phyloP scores from a whole-genome alignment of 768 basidiomycete species.

The Lactifluus subvellereus region DNA sequence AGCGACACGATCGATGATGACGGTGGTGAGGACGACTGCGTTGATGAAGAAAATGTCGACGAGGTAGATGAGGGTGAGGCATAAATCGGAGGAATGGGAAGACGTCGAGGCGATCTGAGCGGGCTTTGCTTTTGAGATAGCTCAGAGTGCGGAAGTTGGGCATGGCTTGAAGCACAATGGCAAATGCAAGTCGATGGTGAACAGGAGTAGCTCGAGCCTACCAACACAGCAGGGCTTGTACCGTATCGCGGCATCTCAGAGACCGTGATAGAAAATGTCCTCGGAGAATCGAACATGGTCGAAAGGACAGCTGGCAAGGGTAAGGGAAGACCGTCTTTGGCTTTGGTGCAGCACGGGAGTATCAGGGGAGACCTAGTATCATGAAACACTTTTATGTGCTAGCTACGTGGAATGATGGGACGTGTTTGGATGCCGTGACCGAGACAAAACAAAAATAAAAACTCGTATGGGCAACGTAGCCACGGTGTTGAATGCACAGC shows the following conservation, averaged over 20 bases:
- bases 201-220: not conserved
- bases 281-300: not conserved
- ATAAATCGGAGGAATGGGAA: constrained; percentile 3
- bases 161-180: not conserved
- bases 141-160: not conserved
- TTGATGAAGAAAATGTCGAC: not conserved
- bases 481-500: not conserved
- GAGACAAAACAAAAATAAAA: not conserved
- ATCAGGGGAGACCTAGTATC: not conserved
- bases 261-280: not conserved
- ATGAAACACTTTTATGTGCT: not conserved
- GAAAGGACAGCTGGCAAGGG: not conserved
- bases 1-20: not conserved
- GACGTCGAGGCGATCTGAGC: not conserved
- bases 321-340: not conserved
- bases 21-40: not conserved
- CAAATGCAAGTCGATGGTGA: not conserved
- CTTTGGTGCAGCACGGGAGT: not conserved
- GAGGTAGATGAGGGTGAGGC: not conserved
- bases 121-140: not conserved
- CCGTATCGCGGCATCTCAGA: not conserved
- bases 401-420: not conserved
- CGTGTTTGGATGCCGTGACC: not conserved
- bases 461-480: not conserved
- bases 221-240: not conserved